Percentiles rank a stretch among this genome's conserved stretches.
phyloP scores from a whole-genome alignment of 169 alveolate species.

The Eimeria falciformis region DNA sequence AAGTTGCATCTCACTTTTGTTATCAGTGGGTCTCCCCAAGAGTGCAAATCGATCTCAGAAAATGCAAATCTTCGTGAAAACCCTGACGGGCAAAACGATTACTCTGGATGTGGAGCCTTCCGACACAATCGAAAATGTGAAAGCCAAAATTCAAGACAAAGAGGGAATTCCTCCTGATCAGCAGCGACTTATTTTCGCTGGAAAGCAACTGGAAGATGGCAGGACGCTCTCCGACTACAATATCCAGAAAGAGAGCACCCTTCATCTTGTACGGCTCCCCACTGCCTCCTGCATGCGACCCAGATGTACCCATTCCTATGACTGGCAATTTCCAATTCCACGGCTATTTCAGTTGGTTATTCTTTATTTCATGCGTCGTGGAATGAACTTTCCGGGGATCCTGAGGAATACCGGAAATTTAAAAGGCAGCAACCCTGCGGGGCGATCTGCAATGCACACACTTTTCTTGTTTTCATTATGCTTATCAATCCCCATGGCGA shows the following conservation, averaged over 20 bases:
- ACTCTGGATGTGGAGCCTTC: conserved; percentile 97
- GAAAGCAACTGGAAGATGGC: conserved; percentile 99
- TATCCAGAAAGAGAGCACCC: conserved; percentile 94
- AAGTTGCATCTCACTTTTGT: neutral
- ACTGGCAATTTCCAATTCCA: neutral
- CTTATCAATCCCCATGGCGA: too few relatives aligned
- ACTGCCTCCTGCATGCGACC: neutral
- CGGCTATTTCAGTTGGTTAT: neutral
- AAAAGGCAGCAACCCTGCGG: neutral
- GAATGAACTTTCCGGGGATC: neutral
- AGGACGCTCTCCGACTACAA: conserved; percentile 99
- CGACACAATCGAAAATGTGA: conserved; percentile 97
- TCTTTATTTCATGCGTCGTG: neutral
- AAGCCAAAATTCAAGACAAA: conserved; percentile 83
- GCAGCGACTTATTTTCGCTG: conserved; percentile 99
- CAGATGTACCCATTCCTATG: neutral
- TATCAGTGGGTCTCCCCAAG: neutral
- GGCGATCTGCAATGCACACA: neutral
- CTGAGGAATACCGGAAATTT: neutral
- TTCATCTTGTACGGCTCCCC: conserved; percentile 81
- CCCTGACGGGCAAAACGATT: conserved; percentile 97
- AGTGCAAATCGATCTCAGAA: neutral
- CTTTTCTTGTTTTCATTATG: too few relatives aligned
- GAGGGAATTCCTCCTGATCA: conserved; percentile 98
- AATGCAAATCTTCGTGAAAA: conserved; percentile 97